Conservation (phyloP, 2,329 filamentous ascomycete genomes). For the Alternaria novae-zelandiae region DNA sequence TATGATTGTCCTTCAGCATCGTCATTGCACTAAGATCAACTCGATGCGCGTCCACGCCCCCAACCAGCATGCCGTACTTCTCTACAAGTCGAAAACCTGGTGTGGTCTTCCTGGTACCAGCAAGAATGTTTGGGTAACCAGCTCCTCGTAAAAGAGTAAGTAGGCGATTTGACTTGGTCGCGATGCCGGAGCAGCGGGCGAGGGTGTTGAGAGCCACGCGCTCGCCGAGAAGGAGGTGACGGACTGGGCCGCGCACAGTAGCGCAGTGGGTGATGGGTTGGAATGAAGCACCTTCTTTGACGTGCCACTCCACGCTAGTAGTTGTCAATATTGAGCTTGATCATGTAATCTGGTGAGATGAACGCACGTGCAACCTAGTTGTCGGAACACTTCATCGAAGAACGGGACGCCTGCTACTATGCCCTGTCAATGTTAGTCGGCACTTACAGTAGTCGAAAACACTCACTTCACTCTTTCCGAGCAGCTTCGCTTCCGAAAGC, state of each 20-base stretch:
- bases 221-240: conserved; percentile 87
- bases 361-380: conserved; percentile 79
- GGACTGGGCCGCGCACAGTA: conserved; percentile 82
- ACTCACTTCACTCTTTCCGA: conserved; percentile 64
- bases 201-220: conserved; percentile 90
- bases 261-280: conserved; percentile 69
- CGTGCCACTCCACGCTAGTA: conserved; percentile 79
- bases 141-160: conserved; percentile 61
- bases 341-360: neutral
- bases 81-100: conserved; percentile 94
- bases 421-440: conserved; percentile 57
- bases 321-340: neutral
- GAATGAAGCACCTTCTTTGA: conserved; percentile 75
- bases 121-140: conserved; percentile 84
- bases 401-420: conserved; percentile 92
- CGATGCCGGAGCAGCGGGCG: conserved; percentile 89
- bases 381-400: conserved; percentile 89
- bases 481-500: conserved; percentile 56
- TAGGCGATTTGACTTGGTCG: conserved; percentile 65
- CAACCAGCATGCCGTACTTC: conserved; percentile 97
- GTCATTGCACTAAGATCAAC: conserved; percentile 91
- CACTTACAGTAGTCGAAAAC: neutral
- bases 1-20: conserved; percentile 99
- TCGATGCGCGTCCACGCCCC: conserved; percentile 88
- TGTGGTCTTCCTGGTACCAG: conserved; percentile 95